Conservation (phyloP, 2,329 filamentous ascomycete species). For the Tricladium varicosporioides region DNA sequence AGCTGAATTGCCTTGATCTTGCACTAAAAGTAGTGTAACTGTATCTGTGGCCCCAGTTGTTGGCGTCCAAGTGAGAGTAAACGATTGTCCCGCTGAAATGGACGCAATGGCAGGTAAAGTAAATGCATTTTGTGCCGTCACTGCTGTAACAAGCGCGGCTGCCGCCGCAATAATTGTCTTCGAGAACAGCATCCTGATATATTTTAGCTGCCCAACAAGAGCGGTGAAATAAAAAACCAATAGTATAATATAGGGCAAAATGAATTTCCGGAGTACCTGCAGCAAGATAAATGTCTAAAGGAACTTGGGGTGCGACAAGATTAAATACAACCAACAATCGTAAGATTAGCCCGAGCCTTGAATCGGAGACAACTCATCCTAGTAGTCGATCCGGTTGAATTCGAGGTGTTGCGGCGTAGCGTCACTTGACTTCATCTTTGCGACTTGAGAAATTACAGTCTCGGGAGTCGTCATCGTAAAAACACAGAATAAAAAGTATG, state of each 20-base stretch:
- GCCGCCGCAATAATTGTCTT: slow-evolving; percentile 11
- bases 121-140: slow-evolving; percentile 25
- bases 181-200: slow-evolving; percentile 26
- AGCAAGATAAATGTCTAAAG: neutral
- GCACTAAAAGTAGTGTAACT: slow-evolving; percentile 21
- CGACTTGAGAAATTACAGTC: too few species aligned
- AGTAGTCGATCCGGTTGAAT: neutral
- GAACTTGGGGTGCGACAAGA: neutral
- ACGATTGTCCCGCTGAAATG: slow-evolving; percentile 24
- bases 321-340: neutral
- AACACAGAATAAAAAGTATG: too few species aligned
- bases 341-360: neutral
- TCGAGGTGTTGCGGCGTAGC: neutral
- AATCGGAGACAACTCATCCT: neutral
- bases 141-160: slow-evolving; percentile 14
- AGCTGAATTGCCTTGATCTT: slow-evolving; percentile 14
- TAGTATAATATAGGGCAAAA: neutral
- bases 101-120: slow-evolving; percentile 17
- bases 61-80: slow-evolving; percentile 30
- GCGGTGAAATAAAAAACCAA: neutral
- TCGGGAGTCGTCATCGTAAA: too few species aligned
- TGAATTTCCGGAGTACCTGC: neutral
- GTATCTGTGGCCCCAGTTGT: slow-evolving; percentile 20
- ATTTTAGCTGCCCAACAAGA: neutral
- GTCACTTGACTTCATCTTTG: neutral